Evolutionary conservation across 2,329 filamentous ascomycete genomes (phyloP).

Genomic region (Epicoccum nigrum): DNA sequence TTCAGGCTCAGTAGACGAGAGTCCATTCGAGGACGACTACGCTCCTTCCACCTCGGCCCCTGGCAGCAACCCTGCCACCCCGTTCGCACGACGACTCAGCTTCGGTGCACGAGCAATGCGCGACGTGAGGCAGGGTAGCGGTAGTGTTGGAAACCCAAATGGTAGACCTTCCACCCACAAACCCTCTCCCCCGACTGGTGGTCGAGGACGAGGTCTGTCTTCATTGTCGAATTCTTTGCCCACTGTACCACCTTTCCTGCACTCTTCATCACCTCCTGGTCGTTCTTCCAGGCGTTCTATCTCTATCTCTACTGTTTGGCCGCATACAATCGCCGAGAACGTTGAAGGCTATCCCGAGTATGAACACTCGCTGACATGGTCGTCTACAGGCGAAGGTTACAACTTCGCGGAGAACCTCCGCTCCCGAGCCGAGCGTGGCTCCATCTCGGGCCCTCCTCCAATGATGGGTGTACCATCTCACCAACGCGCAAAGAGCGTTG

Average conservation of each 20-base stretch:
- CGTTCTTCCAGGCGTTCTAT: slow-evolving; percentile 28
- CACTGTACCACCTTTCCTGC: slow-evolving; percentile 32
- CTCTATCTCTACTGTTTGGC: slow-evolving; percentile 35
- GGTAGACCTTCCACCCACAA: slow-evolving; percentile 63
- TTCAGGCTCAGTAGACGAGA: slow-evolving; percentile 56
- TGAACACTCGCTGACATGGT: slow-evolving; percentile 68
- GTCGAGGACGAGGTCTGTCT: slow-evolving; percentile 65
- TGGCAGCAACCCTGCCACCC: slow-evolving; percentile 69
- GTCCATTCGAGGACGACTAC: slow-evolving; percentile 62
- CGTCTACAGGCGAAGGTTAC: slow-evolving; percentile 83
- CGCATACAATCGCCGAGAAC: slow-evolving; percentile 39
- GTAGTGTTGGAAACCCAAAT: slow-evolving; percentile 63
- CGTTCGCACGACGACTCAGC: slow-evolving; percentile 84
- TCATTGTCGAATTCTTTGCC: slow-evolving; percentile 49
- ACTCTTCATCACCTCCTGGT: slow-evolving; percentile 29
- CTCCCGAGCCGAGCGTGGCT: slow-evolving; percentile 79
- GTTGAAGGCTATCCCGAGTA: slow-evolving; percentile 40
- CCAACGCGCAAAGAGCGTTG: slow-evolving; percentile 72
- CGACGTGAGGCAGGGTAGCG: slow-evolving; percentile 66
- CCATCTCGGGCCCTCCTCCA: slow-evolving; percentile 57
- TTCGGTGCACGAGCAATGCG: slow-evolving; percentile 83
- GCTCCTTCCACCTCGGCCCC: slow-evolving; percentile 58
- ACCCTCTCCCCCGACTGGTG: slow-evolving; percentile 59
- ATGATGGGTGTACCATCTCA: slow-evolving; percentile 49
- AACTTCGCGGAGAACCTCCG: slow-evolving; percentile 97